phyloP scores from a whole-genome alignment of 2,329 filamentous ascomycete species.

The Pseudogymnoascus sp. region DNA sequence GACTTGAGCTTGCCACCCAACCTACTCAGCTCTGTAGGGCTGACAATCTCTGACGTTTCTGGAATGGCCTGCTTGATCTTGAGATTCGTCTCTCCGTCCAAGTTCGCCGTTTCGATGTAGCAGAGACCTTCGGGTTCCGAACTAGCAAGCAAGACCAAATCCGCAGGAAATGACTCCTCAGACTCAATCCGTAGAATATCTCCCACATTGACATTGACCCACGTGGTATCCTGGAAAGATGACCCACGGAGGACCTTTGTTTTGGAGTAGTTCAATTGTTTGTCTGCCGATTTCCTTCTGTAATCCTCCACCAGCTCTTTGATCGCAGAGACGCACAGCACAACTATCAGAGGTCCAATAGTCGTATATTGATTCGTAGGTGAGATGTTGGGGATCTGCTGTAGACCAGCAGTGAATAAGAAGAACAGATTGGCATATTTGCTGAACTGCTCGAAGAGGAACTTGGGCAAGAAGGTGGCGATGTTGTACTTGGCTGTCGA shows the following conservation, averaged over 20 bases:
- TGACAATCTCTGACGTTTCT: conserved; percentile 83
- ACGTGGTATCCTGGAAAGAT: conserved; percentile 76
- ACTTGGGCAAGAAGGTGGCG: conserved; percentile 89
- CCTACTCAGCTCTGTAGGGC: conserved; percentile 74
- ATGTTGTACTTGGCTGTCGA: conserved; percentile 97
- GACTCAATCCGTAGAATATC: conserved; percentile 91
- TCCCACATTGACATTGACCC: conserved; percentile 88
- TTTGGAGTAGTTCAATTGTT: conserved; percentile 77
- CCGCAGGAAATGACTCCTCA: conserved; percentile 89
- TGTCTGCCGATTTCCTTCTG: conserved; percentile 79
- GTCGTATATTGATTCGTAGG: conserved; percentile 95
- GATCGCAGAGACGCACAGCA: conserved; percentile 85
- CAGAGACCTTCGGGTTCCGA: conserved; percentile 96
- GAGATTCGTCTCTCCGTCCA: conserved; percentile 95
- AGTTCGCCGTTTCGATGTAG: conserved; percentile 96
- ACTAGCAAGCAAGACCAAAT: conserved; percentile 83
- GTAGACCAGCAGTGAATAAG: conserved; percentile 88
- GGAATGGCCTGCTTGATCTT: conserved; percentile 98
- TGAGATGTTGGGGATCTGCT: conserved; percentile 91
- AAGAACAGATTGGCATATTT: conserved; percentile 99
- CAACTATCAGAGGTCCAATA: conserved; percentile 84
- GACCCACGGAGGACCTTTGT: conserved; percentile 77
- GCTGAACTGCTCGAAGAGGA: conserved; percentile 95
- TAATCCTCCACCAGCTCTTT: conserved; percentile 95
- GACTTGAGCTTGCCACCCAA: conserved; percentile 81